Percentiles rank a stretch among this genome's conserved stretches.
Conservation (phyloP, 2,329 filamentous ascomycete species). For the Aspergillus calidoustus region DNA sequence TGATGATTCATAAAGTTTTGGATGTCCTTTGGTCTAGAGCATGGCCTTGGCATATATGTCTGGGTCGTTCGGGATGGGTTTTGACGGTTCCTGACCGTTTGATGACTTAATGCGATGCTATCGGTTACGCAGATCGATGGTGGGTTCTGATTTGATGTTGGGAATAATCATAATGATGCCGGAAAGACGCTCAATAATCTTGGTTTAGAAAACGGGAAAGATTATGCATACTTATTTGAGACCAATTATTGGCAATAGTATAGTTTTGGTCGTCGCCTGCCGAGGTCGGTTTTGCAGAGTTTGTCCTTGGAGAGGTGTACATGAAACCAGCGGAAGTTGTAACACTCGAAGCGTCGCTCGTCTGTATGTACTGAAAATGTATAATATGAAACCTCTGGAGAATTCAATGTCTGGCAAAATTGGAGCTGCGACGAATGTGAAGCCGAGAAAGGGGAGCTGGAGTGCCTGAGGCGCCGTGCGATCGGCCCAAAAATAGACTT, state of each 20-base stretch:
- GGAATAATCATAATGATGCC: not conserved
- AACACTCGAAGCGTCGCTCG: not conserved
- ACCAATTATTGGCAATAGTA: conserved; percentile 21
- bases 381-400: not conserved
- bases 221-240: conserved; percentile 11
- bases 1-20: conserved; percentile 21
- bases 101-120: conserved; percentile 7
- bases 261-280: not conserved
- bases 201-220: not conserved
- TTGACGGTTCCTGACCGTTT: conserved; percentile 2
- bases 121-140: not conserved
- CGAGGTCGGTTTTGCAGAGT: not conserved
- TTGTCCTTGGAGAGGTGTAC: not conserved
- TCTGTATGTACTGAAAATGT: not conserved
- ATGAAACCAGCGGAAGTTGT: not conserved
- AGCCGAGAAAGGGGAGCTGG: not conserved
- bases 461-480: conserved; percentile 18
- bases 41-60: not conserved
- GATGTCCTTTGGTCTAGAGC: conserved; percentile 5
- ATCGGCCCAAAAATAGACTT: conserved; percentile 29
- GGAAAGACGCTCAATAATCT: not conserved
- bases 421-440: not conserved
- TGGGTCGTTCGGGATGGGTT: not conserved
- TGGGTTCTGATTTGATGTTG: conserved; percentile 2
- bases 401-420: not conserved